Percentiles rank a stretch among this genome's conserved stretches.
These are phyloP conservation scores for Trichoderma pleuroti DNA, from an alignment of 2,329 filamentous ascomycete species.

Conservation along the genomic window DNA sequence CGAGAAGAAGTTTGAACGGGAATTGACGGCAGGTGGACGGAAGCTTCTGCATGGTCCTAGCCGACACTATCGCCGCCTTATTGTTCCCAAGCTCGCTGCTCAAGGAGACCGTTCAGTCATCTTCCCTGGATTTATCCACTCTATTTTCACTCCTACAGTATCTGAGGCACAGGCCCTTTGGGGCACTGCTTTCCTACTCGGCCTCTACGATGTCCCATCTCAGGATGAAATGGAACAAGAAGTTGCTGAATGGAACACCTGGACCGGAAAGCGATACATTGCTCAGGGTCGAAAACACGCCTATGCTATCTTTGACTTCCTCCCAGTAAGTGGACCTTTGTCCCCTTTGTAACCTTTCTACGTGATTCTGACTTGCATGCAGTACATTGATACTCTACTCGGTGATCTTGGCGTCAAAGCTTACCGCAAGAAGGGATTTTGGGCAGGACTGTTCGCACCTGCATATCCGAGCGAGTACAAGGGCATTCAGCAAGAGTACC, in stretches of 20 bases:
- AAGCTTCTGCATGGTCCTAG: background rate
- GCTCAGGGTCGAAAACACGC: conserved; percentile 27
- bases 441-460: conserved; percentile 22
- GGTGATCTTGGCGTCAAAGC: background rate
- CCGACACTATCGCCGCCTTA: background rate
- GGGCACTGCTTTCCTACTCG: conserved; percentile 27
- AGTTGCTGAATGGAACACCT: conserved; percentile 31
- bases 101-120: background rate
- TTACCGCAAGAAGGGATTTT: background rate
- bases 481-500: conserved; percentile 21
- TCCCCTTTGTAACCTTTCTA: background rate
- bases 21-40: background rate
- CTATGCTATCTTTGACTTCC: background rate
- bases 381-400: background rate
- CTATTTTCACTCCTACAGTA: background rate
- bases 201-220: conserved; percentile 25
- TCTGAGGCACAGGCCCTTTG: background rate
- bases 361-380: background rate
- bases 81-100: background rate
- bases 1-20: background rate
- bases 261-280: conserved; percentile 33
- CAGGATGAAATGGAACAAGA: conserved; percentile 30
- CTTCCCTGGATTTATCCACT: background rate
- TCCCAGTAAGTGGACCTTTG: background rate
- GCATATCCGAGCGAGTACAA: conserved; percentile 20